Evolutionary conservation across 805 yeast genomes (phyloP), one percentile per base, ranked within the genome.

Genomic region (Candida ficus): DNA sequence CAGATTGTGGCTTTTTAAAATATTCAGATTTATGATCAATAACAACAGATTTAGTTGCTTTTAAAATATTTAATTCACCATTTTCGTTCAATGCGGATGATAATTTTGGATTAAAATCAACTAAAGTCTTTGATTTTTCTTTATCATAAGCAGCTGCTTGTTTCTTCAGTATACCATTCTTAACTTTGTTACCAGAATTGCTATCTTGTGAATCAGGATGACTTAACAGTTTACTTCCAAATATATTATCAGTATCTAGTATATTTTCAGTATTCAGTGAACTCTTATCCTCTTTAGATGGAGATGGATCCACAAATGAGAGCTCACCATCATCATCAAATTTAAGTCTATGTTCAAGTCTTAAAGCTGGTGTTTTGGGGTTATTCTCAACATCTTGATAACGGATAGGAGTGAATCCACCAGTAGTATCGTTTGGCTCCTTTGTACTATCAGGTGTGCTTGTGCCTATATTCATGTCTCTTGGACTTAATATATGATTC

Each of bases 21-120:
- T 42, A 40, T 19, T 50, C 51, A 33, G 62, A 62, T 22, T 62
- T 56, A 9, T 71, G 71, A 3, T 68, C 62, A 38, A 66, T 56
- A 5, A 63, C 42, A 2, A 64, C 65, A 22, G 54, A 41, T 36
- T 47, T 55, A 5, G 66, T 61, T 3, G 56, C 61, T 41, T 58
- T 62, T 5, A 60, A 45, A 3, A 66, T 63, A 39, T 64, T 64
- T 9, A 60, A 23, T 26, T 55, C 57, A 0, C 61, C 62, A 20
- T 51, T 38, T 16, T 45, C 35, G 29, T 56, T 43, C 13, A 56
- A 29, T 0, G 57, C 60, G 2, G 46, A 26, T 1, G 51, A 41
- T 13, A 57, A 35, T 21, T 52, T 55, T 1, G 62, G 61, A 26
- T 44, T 46, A 12, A 42, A 34, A 16, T 41, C 39, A 12, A 50